Conservation (phyloP, 2,329 filamentous ascomycete genomes). For the Colletotrichum sp. region DNA sequence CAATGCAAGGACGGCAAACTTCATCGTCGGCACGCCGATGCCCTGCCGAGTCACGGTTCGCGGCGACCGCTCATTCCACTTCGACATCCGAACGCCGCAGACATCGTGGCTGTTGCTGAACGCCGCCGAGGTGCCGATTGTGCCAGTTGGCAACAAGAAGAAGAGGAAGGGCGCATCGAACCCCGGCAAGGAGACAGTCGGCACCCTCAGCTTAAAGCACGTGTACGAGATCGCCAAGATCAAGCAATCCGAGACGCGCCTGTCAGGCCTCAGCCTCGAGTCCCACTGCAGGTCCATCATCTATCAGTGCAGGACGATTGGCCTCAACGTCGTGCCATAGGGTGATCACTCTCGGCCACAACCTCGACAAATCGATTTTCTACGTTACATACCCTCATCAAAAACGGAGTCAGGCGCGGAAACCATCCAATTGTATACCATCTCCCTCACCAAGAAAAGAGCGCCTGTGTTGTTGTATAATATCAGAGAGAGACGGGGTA, state of each 20-base stretch:
- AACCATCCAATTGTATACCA: constrained; percentile 16
- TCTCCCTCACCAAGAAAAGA: background rate
- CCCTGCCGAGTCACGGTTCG: constrained; percentile 91
- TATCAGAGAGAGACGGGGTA: background rate
- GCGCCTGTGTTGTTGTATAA: constrained; percentile 9
- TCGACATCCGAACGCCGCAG: constrained; percentile 93
- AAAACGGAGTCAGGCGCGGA: constrained; percentile 18
- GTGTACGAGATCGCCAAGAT: constrained; percentile 98
- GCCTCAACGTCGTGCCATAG: constrained; percentile 72
- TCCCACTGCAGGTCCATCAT: constrained; percentile 78
- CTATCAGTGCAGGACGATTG: constrained; percentile 76
- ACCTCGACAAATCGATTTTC: background rate
- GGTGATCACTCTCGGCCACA: background rate
- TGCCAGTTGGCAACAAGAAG: constrained; percentile 74
- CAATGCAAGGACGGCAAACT: constrained; percentile 91
- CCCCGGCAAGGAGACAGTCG: constrained; percentile 79
- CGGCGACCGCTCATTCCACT: constrained; percentile 90
- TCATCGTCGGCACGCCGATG: constrained; percentile 81
- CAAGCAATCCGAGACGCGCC: constrained; percentile 79
- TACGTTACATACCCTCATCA: background rate
- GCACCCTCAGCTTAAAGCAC: constrained; percentile 90
- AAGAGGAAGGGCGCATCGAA: constrained; percentile 79
- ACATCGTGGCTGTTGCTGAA: constrained; percentile 89
- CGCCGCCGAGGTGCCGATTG: constrained; percentile 75
- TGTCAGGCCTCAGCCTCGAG: constrained; percentile 74